phyloP scores from a whole-genome alignment of 2,329 filamentous ascomycete species.

The Blastomyces gilchristii region DNA sequence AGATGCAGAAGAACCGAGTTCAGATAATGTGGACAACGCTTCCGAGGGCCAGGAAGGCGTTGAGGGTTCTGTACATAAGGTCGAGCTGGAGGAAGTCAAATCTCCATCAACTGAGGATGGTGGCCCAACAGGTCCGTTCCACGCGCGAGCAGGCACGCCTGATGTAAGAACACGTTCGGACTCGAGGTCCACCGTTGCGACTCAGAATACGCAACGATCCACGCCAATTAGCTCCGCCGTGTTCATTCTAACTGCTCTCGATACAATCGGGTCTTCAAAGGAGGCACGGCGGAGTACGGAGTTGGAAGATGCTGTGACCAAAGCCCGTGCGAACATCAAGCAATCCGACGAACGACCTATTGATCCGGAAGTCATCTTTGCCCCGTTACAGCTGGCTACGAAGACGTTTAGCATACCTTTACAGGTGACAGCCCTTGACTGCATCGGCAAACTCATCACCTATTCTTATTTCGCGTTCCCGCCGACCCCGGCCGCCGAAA shows the following conservation, averaged over 20 bases:
- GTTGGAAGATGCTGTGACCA: constrained; percentile 68
- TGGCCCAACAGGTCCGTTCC: not conserved
- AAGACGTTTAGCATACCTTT: constrained; percentile 76
- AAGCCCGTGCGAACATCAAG: constrained; percentile 76
- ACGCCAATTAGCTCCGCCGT: constrained; percentile 84
- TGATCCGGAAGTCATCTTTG: constrained; percentile 84
- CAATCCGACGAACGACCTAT: constrained; percentile 70
- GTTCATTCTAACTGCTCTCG: constrained; percentile 87
- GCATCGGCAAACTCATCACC: constrained; percentile 96
- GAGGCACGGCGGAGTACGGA: constrained; percentile 82
- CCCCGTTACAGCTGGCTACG: constrained; percentile 79
- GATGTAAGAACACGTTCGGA: constrained; percentile 40
- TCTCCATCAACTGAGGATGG: not conserved
- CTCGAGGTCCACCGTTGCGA: constrained; percentile 49
- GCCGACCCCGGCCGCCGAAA: constrained; percentile 23
- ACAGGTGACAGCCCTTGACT: constrained; percentile 84
- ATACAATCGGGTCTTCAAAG: constrained; percentile 82
- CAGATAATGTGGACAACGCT: not conserved
- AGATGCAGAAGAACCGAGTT: constrained; percentile 1
- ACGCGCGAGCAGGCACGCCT: not conserved
- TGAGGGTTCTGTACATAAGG: not conserved
- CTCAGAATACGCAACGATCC: constrained; percentile 41
- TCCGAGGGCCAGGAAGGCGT: not conserved
- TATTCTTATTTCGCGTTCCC: constrained; percentile 93
- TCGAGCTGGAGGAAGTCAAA: not conserved